These are phyloP conservation scores for Nemania serpens DNA, from an alignment of 2,329 filamentous ascomycete genomes.

Conservation along the genomic window DNA sequence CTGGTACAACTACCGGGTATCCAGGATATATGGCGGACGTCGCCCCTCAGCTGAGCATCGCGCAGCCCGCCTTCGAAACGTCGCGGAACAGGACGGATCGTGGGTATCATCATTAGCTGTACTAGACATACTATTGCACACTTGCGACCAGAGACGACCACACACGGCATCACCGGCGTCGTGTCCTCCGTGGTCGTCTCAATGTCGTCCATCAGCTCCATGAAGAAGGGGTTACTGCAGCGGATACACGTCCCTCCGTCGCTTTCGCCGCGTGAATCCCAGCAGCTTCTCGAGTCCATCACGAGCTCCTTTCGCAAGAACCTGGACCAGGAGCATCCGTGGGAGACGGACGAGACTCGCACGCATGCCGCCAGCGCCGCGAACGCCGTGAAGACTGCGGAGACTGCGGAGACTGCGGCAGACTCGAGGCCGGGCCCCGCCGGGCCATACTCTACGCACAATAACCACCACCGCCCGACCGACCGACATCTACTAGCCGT, in stretches of 20 bases:
- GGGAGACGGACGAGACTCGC: slow-evolving; percentile 39
- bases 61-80: too few relatives aligned
- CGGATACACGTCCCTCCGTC: slow-evolving; percentile 58
- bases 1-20: background rate
- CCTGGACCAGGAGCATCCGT: slow-evolving; percentile 63
- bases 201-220: slow-evolving; percentile 45
- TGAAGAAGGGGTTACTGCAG: slow-evolving; percentile 48
- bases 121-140: too few relatives aligned
- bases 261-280: slow-evolving; percentile 55
- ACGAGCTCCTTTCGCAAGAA: slow-evolving; percentile 62
- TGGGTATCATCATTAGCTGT: too few relatives aligned
- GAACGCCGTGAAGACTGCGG: too few relatives aligned
- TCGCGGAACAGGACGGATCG: too few relatives aligned
- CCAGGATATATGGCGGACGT: too few relatives aligned
- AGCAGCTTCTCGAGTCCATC: slow-evolving; percentile 59
- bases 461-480: slow-evolving; percentile 46
- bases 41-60: too few relatives aligned
- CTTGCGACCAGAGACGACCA: background rate
- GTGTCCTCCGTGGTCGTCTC: slow-evolving; percentile 35
- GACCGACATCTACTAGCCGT: slow-evolving; percentile 61
- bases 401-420: background rate
- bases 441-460: slow-evolving; percentile 18
- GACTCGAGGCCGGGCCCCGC: background rate
- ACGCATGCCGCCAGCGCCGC: background rate
- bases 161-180: background rate